Evolutionary conservation across 2,329 filamentous ascomycete species (phyloP), one percentile per base, ranked within the genome.

Genomic region (Epichloe typhina): DNA sequence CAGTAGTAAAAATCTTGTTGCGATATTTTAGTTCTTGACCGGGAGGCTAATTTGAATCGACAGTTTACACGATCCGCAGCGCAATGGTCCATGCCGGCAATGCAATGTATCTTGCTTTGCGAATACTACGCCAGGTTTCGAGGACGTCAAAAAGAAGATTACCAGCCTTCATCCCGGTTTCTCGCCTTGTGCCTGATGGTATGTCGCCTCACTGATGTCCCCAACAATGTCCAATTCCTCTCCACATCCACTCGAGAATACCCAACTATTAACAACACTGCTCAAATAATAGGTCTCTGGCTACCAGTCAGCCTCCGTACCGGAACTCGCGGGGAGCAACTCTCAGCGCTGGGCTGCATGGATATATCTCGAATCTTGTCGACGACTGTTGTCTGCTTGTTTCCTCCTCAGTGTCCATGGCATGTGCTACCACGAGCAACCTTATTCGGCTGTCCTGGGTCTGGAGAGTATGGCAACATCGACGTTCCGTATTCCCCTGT

Each of bases 331-430:
- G 11, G 49, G 46, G 8, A 46, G 13, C 46, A 61, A 57, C 31
- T 58, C 66, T 35, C 62, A 64, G 52, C 66, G 66, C 45, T 81
- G 78, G 78, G 66, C 64, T 39, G 58, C 63, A 53, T 82, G 79
- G 79, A 61, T 80, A 40, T 64, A 73, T 44, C 61, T 64, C 47
- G 79, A 82, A 62, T 67, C 74, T 7, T 68, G 67, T 50, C 72
- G 75, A 50, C 72, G 79, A 41, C 68, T 82, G 31, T 64, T 79
- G n/a, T 68, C 73, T 36, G 72, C 72, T 13, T 81, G 76, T 63
- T 79, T 80, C 61, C 63, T 79, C 49, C 65, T 78, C 51, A 78
- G 82, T 59, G 67, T 73, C 6, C 77, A 80, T 53, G 71, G 75
- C 58, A 72, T 75, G 54, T 66, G 73, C 54, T 80, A 77, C 57